Conservation (phyloP, 1,139 yeast species). For the Diutina siamensis region DNA sequence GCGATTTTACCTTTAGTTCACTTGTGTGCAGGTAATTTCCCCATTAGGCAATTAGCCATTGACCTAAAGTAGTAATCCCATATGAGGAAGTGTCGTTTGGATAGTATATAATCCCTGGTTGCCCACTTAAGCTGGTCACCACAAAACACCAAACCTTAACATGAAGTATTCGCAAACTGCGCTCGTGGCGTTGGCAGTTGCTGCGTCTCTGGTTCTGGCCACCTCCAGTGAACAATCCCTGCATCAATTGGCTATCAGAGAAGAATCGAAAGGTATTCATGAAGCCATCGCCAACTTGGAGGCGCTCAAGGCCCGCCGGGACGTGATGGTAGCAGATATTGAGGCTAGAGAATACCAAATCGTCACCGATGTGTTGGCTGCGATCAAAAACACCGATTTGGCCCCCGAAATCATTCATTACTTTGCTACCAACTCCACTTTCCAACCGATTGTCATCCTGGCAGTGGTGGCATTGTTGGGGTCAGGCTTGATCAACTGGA, state of each 20-base stretch:
- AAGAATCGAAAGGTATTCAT: neutral
- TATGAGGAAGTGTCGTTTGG: too few relatives aligned
- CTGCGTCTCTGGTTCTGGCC: neutral
- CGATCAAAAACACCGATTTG: slow-evolving; percentile 27
- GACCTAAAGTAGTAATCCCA: neutral
- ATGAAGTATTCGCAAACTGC: slow-evolving; percentile 6
- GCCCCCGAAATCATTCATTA: slow-evolving; percentile 27
- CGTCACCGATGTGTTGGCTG: slow-evolving; percentile 31
- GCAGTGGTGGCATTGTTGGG: slow-evolving; percentile 23
- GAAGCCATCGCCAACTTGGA: neutral
- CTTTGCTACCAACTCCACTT: slow-evolving; percentile 22
- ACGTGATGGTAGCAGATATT: slow-evolving; percentile 14
- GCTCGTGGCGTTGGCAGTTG: slow-evolving; percentile 2
- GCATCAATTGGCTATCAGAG: neutral
- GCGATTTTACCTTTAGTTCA: too few relatives aligned
- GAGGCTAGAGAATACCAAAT: slow-evolving; percentile 29
- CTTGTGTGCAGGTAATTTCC: neutral
- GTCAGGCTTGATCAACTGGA: slow-evolving; percentile 23
- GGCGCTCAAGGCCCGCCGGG: slow-evolving; percentile 1
- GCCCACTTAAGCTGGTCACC: neutral
- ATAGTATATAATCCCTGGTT: too few relatives aligned
- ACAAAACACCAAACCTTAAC: neutral
- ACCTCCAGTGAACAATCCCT: neutral
- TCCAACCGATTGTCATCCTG: slow-evolving; percentile 20
- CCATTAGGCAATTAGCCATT: neutral